Conservation (phyloP, 768 basidiomycete genomes). For the Pleurotus sapidus region DNA sequence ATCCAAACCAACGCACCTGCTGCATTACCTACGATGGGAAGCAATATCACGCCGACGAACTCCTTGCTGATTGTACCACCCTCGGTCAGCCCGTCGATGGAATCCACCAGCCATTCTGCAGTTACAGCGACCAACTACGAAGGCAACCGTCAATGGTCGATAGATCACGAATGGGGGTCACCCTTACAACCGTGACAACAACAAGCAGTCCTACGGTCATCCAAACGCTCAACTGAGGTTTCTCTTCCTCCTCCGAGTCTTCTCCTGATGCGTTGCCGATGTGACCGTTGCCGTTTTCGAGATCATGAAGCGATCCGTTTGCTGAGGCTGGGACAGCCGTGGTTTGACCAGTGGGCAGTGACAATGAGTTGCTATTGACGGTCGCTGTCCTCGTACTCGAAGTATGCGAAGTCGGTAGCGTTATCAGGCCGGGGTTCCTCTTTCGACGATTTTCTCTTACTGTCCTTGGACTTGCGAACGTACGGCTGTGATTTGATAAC, state of each 20-base stretch:
- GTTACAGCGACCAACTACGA: slow-evolving; percentile 57
- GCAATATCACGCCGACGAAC: slow-evolving; percentile 81
- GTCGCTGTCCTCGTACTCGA: not conserved
- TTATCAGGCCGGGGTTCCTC: not conserved
- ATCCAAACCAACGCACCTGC: slow-evolving; percentile 44
- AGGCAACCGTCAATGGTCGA: not conserved
- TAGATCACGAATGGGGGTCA: too few species aligned
- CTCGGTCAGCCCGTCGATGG: slow-evolving; percentile 71
- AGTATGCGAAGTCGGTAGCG: not conserved
- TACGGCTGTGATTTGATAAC: slow-evolving; percentile 33
- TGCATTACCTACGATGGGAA: slow-evolving; percentile 91
- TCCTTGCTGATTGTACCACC: slow-evolving; percentile 60
- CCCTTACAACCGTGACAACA: slow-evolving; percentile 62
- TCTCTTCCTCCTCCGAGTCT: slow-evolving; percentile 42
- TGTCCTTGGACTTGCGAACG: slow-evolving; percentile 19
- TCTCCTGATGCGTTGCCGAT: not conserved
- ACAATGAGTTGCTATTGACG: slow-evolving; percentile 6
- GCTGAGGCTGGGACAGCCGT: slow-evolving; percentile 10
- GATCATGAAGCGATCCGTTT: slow-evolving; percentile 6
- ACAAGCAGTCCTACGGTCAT: slow-evolving; percentile 54
- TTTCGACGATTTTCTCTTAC: slow-evolving; percentile 21
- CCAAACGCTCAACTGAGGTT: slow-evolving; percentile 51
- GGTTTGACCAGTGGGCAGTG: not conserved
- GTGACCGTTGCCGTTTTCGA: slow-evolving; percentile 4
- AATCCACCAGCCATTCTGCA: slow-evolving; percentile 74